Percentiles rank a stretch among this genome's conserved stretches.
These are phyloP conservation scores for Epichloe brachyelytri DNA, from an alignment of 2,329 filamentous ascomycete genomes.

Conservation along the genomic window DNA sequence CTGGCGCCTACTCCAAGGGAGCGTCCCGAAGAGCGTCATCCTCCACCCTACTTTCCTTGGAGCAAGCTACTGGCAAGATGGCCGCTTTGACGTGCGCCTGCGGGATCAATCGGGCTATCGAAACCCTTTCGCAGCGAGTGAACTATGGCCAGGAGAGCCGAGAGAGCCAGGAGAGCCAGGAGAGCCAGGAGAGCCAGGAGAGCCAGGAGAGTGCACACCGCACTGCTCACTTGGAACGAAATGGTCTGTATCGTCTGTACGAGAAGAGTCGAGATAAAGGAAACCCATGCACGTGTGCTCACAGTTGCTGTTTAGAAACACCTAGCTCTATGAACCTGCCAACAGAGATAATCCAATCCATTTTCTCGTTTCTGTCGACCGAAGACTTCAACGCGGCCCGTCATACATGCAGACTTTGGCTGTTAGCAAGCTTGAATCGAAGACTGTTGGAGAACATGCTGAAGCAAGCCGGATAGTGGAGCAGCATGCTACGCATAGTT, in stretches of 20 bases:
- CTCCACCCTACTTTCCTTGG: constrained; percentile 1
- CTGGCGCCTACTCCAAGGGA: constrained; percentile 8
- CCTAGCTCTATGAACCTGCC: constrained; percentile 17
- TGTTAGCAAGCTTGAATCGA: constrained; percentile 40
- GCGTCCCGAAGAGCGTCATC: constrained; percentile 5
- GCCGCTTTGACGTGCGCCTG: constrained; percentile 8
- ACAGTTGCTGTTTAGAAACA: constrained; percentile 3
- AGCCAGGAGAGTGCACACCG: background rate
- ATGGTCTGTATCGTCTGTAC: constrained; percentile 1
- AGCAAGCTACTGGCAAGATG: constrained; percentile 7
- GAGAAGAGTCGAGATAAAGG: background rate
- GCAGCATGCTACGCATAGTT: constrained; percentile 17
- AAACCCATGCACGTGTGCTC: background rate
- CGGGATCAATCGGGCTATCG: constrained; percentile 7
- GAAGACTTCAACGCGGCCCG: constrained; percentile 45
- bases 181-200: constrained; percentile 6
- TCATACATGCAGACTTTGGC: constrained; percentile 47
- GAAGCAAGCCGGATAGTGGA: constrained; percentile 41
- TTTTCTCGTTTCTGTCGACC: constrained; percentile 21
- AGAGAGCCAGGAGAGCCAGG: constrained; percentile 6
- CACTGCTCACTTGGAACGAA: background rate
- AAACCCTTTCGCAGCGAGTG: constrained; percentile 6
- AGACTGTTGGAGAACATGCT: constrained; percentile 39
- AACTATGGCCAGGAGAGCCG: constrained; percentile 7
- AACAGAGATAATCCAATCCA: constrained; percentile 24